A percentile compares a stretch with the other conserved stretches of the same genome.
Evolutionary conservation across 2,329 filamentous ascomycete genomes (phyloP).

Genomic region (Alternaria conjuncta): DNA sequence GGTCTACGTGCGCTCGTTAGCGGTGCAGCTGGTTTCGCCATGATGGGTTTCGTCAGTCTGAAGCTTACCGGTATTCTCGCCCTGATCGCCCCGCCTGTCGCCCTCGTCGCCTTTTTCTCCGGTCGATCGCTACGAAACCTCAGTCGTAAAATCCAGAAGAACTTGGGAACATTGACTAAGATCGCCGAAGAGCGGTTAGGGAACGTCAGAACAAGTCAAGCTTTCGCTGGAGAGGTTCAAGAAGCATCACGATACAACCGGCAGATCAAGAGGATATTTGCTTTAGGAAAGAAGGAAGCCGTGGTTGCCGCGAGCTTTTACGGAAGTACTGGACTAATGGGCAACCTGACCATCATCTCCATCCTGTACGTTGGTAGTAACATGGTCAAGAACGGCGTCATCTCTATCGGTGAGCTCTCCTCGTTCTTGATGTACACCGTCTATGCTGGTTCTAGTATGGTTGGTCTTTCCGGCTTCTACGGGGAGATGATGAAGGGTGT

Average conservation of each 20-base stretch:
- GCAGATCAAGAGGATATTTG: slow-evolving; percentile 91
- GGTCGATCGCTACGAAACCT: slow-evolving; percentile 87
- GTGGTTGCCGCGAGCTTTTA: slow-evolving; percentile 92
- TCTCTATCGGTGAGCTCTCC: slow-evolving; percentile 89
- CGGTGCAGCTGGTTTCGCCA: slow-evolving; percentile 83
- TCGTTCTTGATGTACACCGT: slow-evolving; percentile 99
- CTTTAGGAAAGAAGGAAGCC: slow-evolving; percentile 84
- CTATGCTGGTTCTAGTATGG: slow-evolving; percentile 83
- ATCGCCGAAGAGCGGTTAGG: slow-evolving; percentile 97
- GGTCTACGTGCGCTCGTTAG: slow-evolving; percentile 91
- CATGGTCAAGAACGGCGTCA: slow-evolving; percentile 84
- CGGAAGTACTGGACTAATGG: slow-evolving; percentile 82
- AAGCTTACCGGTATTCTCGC: slow-evolving; percentile 87
- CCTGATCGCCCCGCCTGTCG: slow-evolving; percentile 88
- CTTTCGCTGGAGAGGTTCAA: slow-evolving; percentile 90
- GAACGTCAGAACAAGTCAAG: slow-evolving; percentile 95
- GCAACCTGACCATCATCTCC: slow-evolving; percentile 94
- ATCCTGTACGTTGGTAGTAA: slow-evolving; percentile 89
- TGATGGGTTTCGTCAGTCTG: slow-evolving; percentile 96
- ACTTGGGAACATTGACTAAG: slow-evolving; percentile 89
- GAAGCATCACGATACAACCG: slow-evolving; percentile 91
- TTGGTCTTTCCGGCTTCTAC: slow-evolving; percentile 94
- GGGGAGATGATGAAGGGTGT: slow-evolving; percentile 99
- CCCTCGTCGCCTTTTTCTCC: slow-evolving; percentile 88
- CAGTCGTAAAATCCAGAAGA: slow-evolving; percentile 91